Conservation (phyloP, 73 alveolate species). For the Tetrahymena thermophila region DNA sequence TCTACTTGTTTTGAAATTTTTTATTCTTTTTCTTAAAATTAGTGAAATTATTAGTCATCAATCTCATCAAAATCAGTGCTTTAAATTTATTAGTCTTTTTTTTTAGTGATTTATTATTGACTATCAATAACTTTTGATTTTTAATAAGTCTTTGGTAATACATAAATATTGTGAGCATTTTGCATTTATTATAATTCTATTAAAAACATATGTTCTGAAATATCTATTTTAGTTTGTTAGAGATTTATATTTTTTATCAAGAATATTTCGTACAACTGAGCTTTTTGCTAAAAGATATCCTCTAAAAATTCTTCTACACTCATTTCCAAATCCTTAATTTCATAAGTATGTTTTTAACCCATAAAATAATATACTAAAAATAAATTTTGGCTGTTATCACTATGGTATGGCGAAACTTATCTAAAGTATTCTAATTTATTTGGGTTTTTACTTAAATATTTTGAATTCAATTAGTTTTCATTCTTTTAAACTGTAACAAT, state of each 20-base stretch:
- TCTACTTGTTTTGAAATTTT: background rate
- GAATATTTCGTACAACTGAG: background rate
- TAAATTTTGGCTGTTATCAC: background rate
- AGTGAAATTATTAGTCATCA: background rate
- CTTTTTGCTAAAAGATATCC: background rate
- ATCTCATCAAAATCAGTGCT: background rate
- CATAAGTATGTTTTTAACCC: background rate
- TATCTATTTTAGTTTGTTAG: background rate
- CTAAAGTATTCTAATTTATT: background rate
- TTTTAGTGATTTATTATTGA: background rate
- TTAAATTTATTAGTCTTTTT: background rate
- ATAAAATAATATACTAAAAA: background rate
- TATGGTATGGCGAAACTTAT: background rate
- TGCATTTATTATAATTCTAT: background rate
- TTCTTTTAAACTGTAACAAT: background rate
- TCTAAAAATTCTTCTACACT: background rate
- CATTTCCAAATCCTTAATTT: background rate
- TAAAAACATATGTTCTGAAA: background rate
- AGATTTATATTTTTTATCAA: background rate
- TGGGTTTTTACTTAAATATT: background rate
- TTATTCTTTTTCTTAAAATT: too few relatives aligned
- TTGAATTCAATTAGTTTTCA: background rate
- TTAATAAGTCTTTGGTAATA: background rate
- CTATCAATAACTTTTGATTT: background rate
- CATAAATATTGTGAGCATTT: background rate